Base-by-base conservation (phyloP, 1,284 basidiomycete species). In the Leccinum proliferum region DNA sequence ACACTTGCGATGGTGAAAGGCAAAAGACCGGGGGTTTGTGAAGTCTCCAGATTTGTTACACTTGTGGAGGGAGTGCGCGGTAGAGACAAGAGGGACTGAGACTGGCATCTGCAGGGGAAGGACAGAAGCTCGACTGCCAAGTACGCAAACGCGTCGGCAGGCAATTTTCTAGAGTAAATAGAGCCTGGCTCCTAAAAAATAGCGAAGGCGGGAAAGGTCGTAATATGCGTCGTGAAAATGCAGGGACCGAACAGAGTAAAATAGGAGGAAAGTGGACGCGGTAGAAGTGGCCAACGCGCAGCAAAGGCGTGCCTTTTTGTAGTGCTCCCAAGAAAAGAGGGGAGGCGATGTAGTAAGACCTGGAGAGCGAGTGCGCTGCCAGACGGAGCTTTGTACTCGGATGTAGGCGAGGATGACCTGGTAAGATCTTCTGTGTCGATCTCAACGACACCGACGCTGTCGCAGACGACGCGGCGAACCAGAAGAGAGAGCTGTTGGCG, bases 281-380 rank as follows among this genome's bases (percentile, higher is more conserved):
- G 77, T 65, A 70, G 71, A 52, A 64, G 75, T 88, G 89, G 89
- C 89, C 80, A 80, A 92, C 89, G 89, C 90, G 81, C 89, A 92
- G 81, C 87, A 81, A 92, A 92, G 89, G 90, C 89, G 89, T 92
- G 89, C 90, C 89, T 90, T 91, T 91, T 91, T 91, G 57, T 37
- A 35, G 60, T 68, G 65, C 69, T 73, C 66, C 63, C 50, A 46
- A 58, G 52, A 62, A 63, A 62, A 35, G 57, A 11, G 67, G 72
- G 70, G 72, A 72, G 72, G 71, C 71, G 69, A 68, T 70, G 69
- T 62, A 71, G 69, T 63, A 72, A 63, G 68, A 67, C 69, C 72
- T 73, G 73, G 77, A 74, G 70, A 75, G 75, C 75, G 72, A 14
- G 48, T 50, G 48, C 48, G 48, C 48, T 25, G 48, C 21, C 58